A percentile compares a stretch with the other conserved stretches of the same genome.
These are phyloP conservation scores for Lathyrus sativus DNA, from an alignment of 306 rosid species.

Conservation along the genomic window DNA sequence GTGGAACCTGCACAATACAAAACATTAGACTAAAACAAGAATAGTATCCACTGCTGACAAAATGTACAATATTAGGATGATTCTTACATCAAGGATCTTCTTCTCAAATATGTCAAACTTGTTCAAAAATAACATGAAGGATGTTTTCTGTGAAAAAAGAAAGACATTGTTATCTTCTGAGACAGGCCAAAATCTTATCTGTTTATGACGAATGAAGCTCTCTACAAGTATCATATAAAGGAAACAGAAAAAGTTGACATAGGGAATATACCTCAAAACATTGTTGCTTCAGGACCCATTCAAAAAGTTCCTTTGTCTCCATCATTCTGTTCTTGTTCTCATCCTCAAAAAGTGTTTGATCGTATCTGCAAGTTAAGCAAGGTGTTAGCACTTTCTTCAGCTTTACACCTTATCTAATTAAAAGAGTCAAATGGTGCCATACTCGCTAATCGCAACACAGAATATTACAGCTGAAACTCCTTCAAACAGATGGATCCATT, in stretches of 20 bases:
- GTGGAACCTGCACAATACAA: conserved; percentile 73
- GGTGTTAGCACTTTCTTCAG: conserved; percentile 31
- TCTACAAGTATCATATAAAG: too few species aligned
- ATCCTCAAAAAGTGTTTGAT: conserved; percentile 97
- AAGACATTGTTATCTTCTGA: conserved; percentile 14
- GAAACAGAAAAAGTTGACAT: too few species aligned
- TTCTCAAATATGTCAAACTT: conserved; percentile 97
- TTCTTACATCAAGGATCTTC: conserved; percentile 82
- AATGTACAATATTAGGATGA: conserved; percentile 20
- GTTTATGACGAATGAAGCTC: too few species aligned
- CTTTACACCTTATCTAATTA: conserved; percentile 25
- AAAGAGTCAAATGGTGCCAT: conserved; percentile 39
- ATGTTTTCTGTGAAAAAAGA: conserved; percentile 74
- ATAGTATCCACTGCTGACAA: conserved; percentile 34
- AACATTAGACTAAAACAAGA: conserved; percentile 39
- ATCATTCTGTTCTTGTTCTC: conserved; percentile 92
- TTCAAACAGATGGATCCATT: conserved; percentile 99
- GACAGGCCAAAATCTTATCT: background rate
- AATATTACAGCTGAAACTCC: conserved; percentile 98
- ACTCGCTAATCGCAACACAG: conserved; percentile 99
- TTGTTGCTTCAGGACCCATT: conserved; percentile 92
- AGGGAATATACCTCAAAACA: conserved; percentile 77
- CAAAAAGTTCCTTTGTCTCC: conserved; percentile 95
- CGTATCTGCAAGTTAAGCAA: conserved; percentile 67
- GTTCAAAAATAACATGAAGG: conserved; percentile 96